A percentile compares a stretch with the other conserved stretches of the same genome.
Conservation (phyloP, 148 eudicot genomes). For the Gaultheria prostrata region DNA sequence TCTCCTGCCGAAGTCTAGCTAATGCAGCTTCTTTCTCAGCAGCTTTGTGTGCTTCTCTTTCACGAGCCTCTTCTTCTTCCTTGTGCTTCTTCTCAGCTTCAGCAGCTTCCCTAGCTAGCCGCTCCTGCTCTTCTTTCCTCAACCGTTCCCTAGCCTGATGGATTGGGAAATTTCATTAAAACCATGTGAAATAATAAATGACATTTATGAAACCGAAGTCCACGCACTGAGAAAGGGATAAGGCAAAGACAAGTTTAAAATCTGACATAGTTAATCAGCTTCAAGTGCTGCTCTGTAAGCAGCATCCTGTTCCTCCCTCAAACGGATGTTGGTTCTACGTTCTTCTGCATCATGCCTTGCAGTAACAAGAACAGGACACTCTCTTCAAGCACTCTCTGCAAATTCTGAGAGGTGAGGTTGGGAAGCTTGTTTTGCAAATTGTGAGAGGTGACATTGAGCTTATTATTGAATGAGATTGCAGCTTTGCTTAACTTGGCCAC, state of each 20-base stretch:
- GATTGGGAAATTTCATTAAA: neutral
- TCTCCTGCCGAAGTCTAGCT: conserved; percentile 71
- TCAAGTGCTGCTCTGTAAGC: conserved; percentile 93
- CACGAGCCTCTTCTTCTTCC: conserved; percentile 96
- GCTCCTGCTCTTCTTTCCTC: conserved; percentile 85
- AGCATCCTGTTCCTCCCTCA: conserved; percentile 99
- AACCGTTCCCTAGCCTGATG: conserved; percentile 92
- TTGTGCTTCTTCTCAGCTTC: conserved; percentile 78
- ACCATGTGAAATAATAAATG: neutral
- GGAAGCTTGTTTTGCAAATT: conserved; percentile 36
- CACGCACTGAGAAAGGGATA: neutral
- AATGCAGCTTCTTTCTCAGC: conserved; percentile 91
- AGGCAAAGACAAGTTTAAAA: conserved; percentile 14
- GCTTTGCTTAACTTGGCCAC: conserved; percentile 49
- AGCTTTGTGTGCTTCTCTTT: conserved; percentile 84
- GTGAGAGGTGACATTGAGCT: conserved; percentile 52
- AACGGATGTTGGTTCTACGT: conserved; percentile 70
- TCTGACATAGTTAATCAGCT: conserved; percentile 79
- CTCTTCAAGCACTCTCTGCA: conserved; percentile 93
- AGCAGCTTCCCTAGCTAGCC: conserved; percentile 85
- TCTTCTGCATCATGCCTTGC: conserved; percentile 98
- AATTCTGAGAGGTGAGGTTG: conserved; percentile 58
- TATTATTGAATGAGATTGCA: conserved; percentile 47
- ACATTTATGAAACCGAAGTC: neutral
- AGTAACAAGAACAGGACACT: conserved; percentile 80